Evolutionary conservation across 2,329 filamentous ascomycete genomes (phyloP).

Genomic region (Arthrobotrys entomopaga): DNA sequence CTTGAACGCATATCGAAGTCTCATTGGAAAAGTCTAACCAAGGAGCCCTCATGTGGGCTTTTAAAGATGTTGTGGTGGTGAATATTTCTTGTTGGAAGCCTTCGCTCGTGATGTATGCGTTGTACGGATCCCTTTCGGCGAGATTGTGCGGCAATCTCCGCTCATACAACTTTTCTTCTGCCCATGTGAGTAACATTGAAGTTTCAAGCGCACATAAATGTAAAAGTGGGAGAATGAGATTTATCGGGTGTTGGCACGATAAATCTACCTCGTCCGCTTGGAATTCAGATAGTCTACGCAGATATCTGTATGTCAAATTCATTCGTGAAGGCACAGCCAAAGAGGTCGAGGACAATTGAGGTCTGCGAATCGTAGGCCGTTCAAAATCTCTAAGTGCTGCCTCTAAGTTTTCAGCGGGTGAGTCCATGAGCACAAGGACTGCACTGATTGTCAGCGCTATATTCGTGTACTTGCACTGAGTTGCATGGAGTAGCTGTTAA

Average conservation of each 20-base stretch:
- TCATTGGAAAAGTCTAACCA: slow-evolving; percentile 33
- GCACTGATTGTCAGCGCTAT: neutral
- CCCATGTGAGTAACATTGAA: slow-evolving; percentile 52
- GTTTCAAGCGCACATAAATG: slow-evolving; percentile 48
- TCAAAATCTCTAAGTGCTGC: slow-evolving; percentile 47
- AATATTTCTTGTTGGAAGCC: slow-evolving; percentile 54
- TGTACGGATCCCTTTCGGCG: slow-evolving; percentile 42
- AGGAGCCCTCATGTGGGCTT: slow-evolving; percentile 37
- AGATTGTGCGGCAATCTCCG: slow-evolving; percentile 48
- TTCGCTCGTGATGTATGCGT: slow-evolving; percentile 53
- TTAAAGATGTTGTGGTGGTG: slow-evolving; percentile 50
- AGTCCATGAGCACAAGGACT: slow-evolving; percentile 53
- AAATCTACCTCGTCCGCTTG: slow-evolving; percentile 22
- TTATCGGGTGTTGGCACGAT: slow-evolving; percentile 48
- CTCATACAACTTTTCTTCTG: slow-evolving; percentile 52
- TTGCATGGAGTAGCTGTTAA: no score
- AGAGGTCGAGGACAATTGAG: slow-evolving; percentile 32
- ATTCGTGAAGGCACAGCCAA: slow-evolving; percentile 42
- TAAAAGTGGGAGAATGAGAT: slow-evolving; percentile 41
- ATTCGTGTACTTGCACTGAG: no score
- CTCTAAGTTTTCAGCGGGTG: slow-evolving; percentile 44
- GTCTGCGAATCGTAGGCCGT: slow-evolving; percentile 43
- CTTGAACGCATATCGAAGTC: slow-evolving; percentile 19
- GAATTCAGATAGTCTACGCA: slow-evolving; percentile 48
- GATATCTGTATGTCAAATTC: slow-evolving; percentile 50